A percentile compares a stretch with the other conserved stretches of the same genome.
These are phyloP conservation scores for Biscogniauxia sp. DNA, from an alignment of 2,329 filamentous ascomycete genomes.

Conservation along the genomic window DNA sequence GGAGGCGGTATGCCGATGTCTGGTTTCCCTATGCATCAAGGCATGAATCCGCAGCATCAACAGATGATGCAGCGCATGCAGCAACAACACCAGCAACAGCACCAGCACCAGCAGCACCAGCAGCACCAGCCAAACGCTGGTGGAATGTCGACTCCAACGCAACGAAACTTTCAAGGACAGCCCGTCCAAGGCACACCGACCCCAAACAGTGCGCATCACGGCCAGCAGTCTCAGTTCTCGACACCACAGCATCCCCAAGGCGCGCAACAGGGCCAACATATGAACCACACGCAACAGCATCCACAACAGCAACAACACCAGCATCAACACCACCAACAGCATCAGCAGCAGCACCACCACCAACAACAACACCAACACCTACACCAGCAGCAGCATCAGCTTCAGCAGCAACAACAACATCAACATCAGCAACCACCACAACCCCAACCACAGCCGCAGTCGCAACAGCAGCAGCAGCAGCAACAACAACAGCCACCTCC, in stretches of 20 bases:
- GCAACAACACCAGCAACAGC: slow-evolving; percentile 11
- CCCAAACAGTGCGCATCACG: slow-evolving; percentile 34
- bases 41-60: slow-evolving; percentile 45
- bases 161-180: slow-evolving; percentile 37
- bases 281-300: slow-evolving; percentile 31
- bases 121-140: slow-evolving; percentile 33
- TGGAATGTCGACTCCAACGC: slow-evolving; percentile 36
- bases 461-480: not conserved
- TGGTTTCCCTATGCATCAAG: slow-evolving; percentile 55
- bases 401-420: no score
- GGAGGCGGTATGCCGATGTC: slow-evolving; percentile 47
- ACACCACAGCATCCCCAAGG: slow-evolving; percentile 33
- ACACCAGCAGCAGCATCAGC: not conserved
- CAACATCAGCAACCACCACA: no score
- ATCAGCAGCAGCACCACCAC: no score
- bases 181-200: slow-evolving; percentile 36
- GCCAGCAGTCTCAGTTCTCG: slow-evolving; percentile 34
- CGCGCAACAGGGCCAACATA: slow-evolving; percentile 32
- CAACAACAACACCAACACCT: no score
- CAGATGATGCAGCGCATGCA: slow-evolving; percentile 25
- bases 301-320: slow-evolving; percentile 1
- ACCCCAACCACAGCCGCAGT: no score
- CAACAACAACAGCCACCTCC: slow-evolving; percentile 21
- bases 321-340: no score
- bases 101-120: slow-evolving; percentile 39